Base-by-base conservation (phyloP, 495 filamentous ascomycete genomes). In the Usnea hakonensis region DNA sequence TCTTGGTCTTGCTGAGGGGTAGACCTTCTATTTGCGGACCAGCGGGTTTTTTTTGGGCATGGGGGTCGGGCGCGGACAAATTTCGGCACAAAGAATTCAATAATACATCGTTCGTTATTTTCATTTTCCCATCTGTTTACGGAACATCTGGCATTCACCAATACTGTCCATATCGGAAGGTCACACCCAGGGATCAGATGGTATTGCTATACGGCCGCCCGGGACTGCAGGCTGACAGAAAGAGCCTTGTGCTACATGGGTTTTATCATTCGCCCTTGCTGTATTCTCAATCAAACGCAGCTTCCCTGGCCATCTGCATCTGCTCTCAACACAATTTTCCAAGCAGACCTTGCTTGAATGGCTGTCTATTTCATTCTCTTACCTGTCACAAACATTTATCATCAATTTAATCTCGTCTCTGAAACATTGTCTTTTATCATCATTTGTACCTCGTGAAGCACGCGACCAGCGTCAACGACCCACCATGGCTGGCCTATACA, bases 401-500 rank as follows among this genome's bases (percentile, higher is more conserved):
- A 1, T 19, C 30, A 21, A 33, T 28, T 19, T 35, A 33, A 19
- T 17, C 40, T 16, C 7, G 14, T 30, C 13, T 55, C 38, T 33
- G 26, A 23, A 33, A 36, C 46, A 43, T 30, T 41, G 13, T 37
- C 58, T 23, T 40, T 23, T 14, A 40, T 13, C 30, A 21, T 38
- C 26, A 17, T 0, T 10, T 23, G 54, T 38, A 19, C 30, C 7
- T 26, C 48, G 28, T 57, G 55, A 58, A 54, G 54, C 58, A 56
- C 62, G 37, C 40, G 44, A 62, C 41, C 50, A 40, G 26, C 36
- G 8, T 19, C 32, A 19, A 40, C 55, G 11, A 46, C 54, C 61
- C 41, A 70, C 35, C 23, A 71, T 73, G 64, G 58, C 65, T 41
- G 64, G 60, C 32, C 68, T 62, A 13, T 64, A 58, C 57, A 72